Base-by-base conservation (phyloP, 257 asterid genomes). In the Nicotiana attenuata region DNA sequence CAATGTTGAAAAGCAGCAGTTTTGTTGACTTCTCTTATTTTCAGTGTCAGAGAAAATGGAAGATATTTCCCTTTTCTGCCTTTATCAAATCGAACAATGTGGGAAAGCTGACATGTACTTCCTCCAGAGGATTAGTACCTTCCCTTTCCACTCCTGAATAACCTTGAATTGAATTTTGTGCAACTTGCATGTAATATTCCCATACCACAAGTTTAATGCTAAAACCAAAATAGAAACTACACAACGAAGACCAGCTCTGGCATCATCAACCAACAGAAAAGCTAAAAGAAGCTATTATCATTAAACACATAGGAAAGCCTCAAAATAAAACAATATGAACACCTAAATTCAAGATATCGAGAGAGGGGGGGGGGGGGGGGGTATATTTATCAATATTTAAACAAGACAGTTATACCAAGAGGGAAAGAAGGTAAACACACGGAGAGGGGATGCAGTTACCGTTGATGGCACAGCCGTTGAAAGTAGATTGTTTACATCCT, bases 401-500 rank as follows among this genome's bases (percentile, higher is more conserved):
- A 75, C 15, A 24, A 50, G 45, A 75, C 16, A 29, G 24, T 73
- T 73, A 8, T 53, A 75, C 16, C 26, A 50, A 24, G 63, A 75
- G 24, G 26, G 45, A 75, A 52, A 16, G 45, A 41, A 16, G 17
- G 75, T 9, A 11, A 60, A 35, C 10, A 63, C 59, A 24, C 10
- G 3, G 3, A 52, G 47, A 41, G 57, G 13, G 29, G 38, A 67
- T 47, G 68, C 66, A 38, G 64, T 84, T 67, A 92, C 98, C 92
- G 94, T 90, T 66, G 92, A 69, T 59, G 97, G 99, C 76, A 95
- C 91, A 41, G 97, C 97, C 81, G 84, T 92, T 75, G 98, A 97
- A 61, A 95, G 94, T 83, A 87, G 87, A 75, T 64, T 82, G 57
- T 97, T 93, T 84, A 93, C 86, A 78, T 90, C 87, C 83, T 81